These are phyloP conservation scores for Lyophyllum shimeji DNA, from an alignment of 768 basidiomycete genomes.

Conservation along the genomic window DNA sequence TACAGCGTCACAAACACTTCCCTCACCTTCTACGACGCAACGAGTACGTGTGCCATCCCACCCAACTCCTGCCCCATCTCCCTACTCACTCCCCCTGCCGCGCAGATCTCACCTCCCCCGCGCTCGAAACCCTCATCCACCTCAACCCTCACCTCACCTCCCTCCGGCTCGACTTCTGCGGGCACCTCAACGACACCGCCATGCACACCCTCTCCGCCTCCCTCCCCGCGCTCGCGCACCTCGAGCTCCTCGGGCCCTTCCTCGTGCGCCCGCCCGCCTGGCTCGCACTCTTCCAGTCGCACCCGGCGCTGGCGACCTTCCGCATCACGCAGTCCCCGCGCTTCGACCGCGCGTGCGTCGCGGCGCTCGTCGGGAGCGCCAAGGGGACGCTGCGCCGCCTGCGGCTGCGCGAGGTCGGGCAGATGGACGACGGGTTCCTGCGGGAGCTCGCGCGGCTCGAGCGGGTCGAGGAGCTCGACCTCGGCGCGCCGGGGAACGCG, in stretches of 20 bases:
- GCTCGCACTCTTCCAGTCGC: conserved; percentile 68
- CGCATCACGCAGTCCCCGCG: conserved; percentile 84
- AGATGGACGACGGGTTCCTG: conserved; percentile 66
- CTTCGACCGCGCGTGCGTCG: conserved; percentile 71
- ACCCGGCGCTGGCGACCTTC: conserved; percentile 67
- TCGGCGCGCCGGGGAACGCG: conserved; percentile 57
- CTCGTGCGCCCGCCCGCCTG: conserved; percentile 75
- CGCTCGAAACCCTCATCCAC: conserved; percentile 66
- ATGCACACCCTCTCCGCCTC: conserved; percentile 57
- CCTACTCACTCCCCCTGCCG: conserved; percentile 24
- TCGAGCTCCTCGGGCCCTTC: conserved; percentile 89
- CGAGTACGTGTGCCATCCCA: conserved; percentile 51
- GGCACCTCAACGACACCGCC: conserved; percentile 68
- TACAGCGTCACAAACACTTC: conserved; percentile 69
- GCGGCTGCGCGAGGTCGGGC: conserved; percentile 75
- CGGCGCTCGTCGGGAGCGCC: conserved; percentile 56
- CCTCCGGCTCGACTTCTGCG: conserved; percentile 85
- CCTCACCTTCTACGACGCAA: conserved; percentile 84
- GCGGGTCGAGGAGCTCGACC: conserved; percentile 59
- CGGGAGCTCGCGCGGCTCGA: conserved; percentile 26
- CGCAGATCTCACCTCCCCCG: conserved; percentile 66
- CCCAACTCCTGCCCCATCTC: not conserved
- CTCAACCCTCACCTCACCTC: conserved; percentile 84
- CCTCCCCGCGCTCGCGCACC: conserved; percentile 62
- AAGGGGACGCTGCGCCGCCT: conserved; percentile 58